phyloP scores from a whole-genome alignment of 164 flowering plant species.

The Tinospora cordifolia region DNA sequence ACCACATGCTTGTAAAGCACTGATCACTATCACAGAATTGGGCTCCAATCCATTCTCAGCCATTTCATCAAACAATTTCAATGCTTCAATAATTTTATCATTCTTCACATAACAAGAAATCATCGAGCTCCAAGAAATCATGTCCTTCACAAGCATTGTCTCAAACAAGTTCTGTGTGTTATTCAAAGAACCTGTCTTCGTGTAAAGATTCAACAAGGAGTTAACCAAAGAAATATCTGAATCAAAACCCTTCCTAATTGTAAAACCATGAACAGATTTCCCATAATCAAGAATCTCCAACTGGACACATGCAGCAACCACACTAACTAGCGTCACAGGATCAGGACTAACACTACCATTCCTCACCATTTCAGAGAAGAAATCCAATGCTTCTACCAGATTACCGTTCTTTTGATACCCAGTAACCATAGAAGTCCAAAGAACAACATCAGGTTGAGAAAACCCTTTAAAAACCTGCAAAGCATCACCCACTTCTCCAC shows the following conservation, averaged over 20 bases:
- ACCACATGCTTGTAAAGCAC: conserved; percentile 55
- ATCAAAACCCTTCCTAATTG: conserved; percentile 28
- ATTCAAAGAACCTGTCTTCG: conserved; percentile 32
- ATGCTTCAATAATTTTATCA: conserved; percentile 36
- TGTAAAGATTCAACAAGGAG: conserved; percentile 46
- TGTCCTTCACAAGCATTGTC: conserved; percentile 39
- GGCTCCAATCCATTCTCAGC: conserved; percentile 30
- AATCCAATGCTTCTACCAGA: conserved; percentile 30
- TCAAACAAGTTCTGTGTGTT: conserved; percentile 35
- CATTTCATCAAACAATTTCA: too few relatives aligned
- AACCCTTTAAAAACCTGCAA: conserved; percentile 38
- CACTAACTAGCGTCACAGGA: conserved; percentile 44
- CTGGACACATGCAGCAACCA: conserved; percentile 45
- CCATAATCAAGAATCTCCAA: conserved; percentile 24
- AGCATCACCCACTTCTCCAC: conserved; percentile 43
- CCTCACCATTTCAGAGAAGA: conserved; percentile 39
- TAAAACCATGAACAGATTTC: conserved; percentile 41
- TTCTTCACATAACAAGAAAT: conserved; percentile 43
- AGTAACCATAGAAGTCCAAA: conserved; percentile 59
- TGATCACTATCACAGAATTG: conserved; percentile 35
- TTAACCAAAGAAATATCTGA: conserved; percentile 30
- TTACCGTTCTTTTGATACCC: conserved; percentile 45
- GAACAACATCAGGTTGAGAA: conserved; percentile 37
- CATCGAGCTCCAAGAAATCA: conserved; percentile 60
- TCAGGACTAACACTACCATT: conserved; percentile 20